Percentiles rank a stretch among this genome's conserved stretches.
Conservation (phyloP, 148 eudicot species). For the Oxyria digyna region DNA sequence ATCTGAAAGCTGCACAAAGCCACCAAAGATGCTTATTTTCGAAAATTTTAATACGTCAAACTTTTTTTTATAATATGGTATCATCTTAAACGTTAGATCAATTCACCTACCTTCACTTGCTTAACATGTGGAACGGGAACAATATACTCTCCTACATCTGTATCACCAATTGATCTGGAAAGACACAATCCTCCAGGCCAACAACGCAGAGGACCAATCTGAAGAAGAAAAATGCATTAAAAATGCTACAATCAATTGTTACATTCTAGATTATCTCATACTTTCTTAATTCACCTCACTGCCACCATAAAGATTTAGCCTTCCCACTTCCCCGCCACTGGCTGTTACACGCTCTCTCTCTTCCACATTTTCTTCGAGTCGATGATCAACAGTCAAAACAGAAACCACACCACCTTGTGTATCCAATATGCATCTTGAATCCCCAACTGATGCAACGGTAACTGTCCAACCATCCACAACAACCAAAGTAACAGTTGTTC, state of each 20-base stretch:
- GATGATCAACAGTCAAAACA: slow-evolving; percentile 84
- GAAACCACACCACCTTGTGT: slow-evolving; percentile 87
- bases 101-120: slow-evolving; percentile 77
- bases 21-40: slow-evolving; percentile 5
- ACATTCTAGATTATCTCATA: background rate
- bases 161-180: slow-evolving; percentile 95
- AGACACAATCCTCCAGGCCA: slow-evolving; percentile 99
- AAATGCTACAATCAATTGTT: background rate
- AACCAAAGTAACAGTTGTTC: slow-evolving; percentile 95
- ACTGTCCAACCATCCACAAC: slow-evolving; percentile 97
- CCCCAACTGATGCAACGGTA: slow-evolving; percentile 98
- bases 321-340: slow-evolving; percentile 95
- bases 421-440: slow-evolving; percentile 94
- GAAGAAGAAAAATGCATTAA: slow-evolving; percentile 3
- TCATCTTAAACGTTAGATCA: background rate
- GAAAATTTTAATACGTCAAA: too few relatives aligned
- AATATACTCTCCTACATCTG: slow-evolving; percentile 96
- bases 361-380: slow-evolving; percentile 87
- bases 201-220: slow-evolving; percentile 98
- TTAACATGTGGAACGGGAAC: slow-evolving; percentile 98
- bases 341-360: slow-evolving; percentile 94
- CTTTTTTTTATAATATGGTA: background rate
- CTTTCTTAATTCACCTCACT: slow-evolving; percentile 43
- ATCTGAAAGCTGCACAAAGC: slow-evolving; percentile 43
- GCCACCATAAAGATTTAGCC: slow-evolving; percentile 76